Evolutionary conservation across 306 rosid genomes (phyloP), one percentile per base, ranked within the genome.

Genomic region (Gynostemma pentaphyllum): DNA sequence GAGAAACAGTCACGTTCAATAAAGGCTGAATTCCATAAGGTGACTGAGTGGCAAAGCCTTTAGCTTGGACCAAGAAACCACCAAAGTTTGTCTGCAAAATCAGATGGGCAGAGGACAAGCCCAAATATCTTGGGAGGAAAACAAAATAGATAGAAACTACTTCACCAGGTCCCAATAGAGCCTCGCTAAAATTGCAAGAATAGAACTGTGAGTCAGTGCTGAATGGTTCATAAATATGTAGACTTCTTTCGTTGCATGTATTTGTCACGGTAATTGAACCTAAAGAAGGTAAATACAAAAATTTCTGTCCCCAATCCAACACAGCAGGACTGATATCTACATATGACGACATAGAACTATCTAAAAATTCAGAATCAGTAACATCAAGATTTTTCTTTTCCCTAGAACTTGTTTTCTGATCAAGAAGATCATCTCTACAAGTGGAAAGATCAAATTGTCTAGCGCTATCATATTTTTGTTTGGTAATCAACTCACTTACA

Each of bases 11-110:
- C 69, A 80, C 40, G 48, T 82, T 85, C 27, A 70, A 66, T 52
- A 83, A 56, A 37, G 94, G 87, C 53, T 81, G 83, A 75, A 84
- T 78, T 74, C 87, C 90, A 76, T 84, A 82, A 61, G 96, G 94
- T 46, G 96, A 88, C 68, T 92, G 95, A 0, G 72, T 68, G 48
- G 94, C 86, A 71, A 78, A 68, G 54, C 96, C 99, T 69, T 79
- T 82, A 37, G 94, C 94, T 70, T 80, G 85, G 51, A 92, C 61
- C 70, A 92, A 67, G 75, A 92, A 88, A 42, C 99, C 99, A 72
- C 99, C 99, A 29, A 71, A 73, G 62, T 80, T 86, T 59, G 99
- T 92, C 83, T 92, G 99, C 77, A 92, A 77, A 79, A 92, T 75
- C 76, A 92, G 78, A 69, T 76, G 88, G 77, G 88, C 89, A 23